These are phyloP conservation scores for Lippia alba DNA, from an alignment of 305 asterid species.

Conservation along the genomic window DNA sequence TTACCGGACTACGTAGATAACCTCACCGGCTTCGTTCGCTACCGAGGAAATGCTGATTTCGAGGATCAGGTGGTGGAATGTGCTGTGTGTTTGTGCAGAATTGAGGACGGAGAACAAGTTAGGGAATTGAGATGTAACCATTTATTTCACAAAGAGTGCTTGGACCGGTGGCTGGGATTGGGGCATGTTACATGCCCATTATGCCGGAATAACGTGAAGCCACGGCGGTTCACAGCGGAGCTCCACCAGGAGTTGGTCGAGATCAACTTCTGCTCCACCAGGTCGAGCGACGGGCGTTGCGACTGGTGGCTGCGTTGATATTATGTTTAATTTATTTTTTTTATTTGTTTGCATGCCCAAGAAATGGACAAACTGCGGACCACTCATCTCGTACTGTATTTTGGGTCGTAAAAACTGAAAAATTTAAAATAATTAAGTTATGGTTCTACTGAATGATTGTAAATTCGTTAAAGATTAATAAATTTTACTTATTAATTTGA, in stretches of 20 bases:
- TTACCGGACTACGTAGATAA: background rate
- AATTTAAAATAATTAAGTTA: too few species aligned
- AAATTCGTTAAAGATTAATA: too few species aligned
- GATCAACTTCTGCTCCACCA: constrained; percentile 28
- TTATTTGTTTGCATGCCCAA: too few species aligned
- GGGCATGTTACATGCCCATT: constrained; percentile 46
- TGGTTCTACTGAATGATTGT: too few species aligned
- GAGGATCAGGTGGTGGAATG: background rate
- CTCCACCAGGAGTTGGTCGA: constrained; percentile 31
- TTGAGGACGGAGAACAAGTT: background rate
- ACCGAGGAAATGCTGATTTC: background rate
- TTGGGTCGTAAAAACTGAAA: too few species aligned
- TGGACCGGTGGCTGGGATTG: constrained; percentile 39
- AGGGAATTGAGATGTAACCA: background rate
- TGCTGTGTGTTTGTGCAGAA: constrained; percentile 1
- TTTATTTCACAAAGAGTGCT: constrained; percentile 38
- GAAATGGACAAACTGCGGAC: too few species aligned
- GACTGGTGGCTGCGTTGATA: constrained; percentile 46
- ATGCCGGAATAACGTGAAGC: constrained; percentile 39
- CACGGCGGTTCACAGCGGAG: constrained; percentile 28
- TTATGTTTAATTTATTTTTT: background rate
- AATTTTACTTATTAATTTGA: too few species aligned
- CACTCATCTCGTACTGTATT: too few species aligned
- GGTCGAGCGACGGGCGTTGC: constrained; percentile 15
- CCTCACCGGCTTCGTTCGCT: background rate